phyloP scores from a whole-genome alignment of 2,329 filamentous ascomycete genomes.

The Aspergillus aculeatus region DNA sequence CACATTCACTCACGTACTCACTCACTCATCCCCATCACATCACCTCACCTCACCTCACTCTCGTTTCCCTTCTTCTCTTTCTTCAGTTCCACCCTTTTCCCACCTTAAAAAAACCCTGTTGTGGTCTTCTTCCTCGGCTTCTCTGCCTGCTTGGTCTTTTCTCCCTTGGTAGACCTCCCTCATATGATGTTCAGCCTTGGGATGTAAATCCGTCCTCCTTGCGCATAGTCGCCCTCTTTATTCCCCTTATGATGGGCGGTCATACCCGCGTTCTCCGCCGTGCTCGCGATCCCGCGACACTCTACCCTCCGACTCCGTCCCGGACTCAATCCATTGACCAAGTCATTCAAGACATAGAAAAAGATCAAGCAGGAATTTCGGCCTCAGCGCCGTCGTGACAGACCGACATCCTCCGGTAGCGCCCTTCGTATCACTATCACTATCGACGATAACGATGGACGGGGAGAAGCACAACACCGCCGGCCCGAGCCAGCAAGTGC shows the following conservation, averaged over 20 bases:
- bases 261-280: constrained; percentile 26
- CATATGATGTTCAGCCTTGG: constrained; percentile 27
- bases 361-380: constrained; percentile 6
- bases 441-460: constrained; percentile 12
- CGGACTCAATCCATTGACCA: not conserved
- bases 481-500: constrained; percentile 18
- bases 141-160: constrained; percentile 13
- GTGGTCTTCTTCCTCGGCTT: constrained; percentile 15
- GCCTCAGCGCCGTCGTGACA: constrained; percentile 13
- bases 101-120: not conserved
- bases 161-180: constrained; percentile 30
- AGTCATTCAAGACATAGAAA: constrained; percentile 1
- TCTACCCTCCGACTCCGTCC: constrained; percentile 16
- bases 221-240: constrained; percentile 18
- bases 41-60: constrained; percentile 2
- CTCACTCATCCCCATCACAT: constrained; percentile 6
- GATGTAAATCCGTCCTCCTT: constrained; percentile 24
- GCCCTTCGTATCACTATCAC: not conserved
- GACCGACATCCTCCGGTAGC: constrained; percentile 9
- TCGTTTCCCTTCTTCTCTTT: constrained; percentile 5
- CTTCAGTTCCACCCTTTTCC: no score
- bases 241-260: constrained; percentile 35
- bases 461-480: constrained; percentile 9
- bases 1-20: no score
- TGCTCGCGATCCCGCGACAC: constrained; percentile 33